Evolutionary conservation across 495 filamentous ascomycete genomes (phyloP), one percentile per base, ranked within the genome.

Genomic region (Aspergillus saccharolyticus): DNA sequence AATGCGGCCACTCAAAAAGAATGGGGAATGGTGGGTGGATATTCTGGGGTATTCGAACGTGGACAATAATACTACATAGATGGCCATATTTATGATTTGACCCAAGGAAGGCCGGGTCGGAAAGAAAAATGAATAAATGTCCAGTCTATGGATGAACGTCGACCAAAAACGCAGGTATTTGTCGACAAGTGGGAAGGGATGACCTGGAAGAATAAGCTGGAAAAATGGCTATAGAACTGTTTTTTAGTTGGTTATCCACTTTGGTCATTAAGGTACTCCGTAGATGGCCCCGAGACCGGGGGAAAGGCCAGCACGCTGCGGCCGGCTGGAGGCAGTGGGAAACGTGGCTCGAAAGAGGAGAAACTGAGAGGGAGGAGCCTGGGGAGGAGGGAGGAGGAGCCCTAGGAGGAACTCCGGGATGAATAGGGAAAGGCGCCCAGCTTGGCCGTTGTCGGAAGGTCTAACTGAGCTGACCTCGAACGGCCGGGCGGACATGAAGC

Each of bases 401-500:
- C 25, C 25, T 30, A 12, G 55, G 55, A 56, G 39, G 28, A 43
- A 44, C 54, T 56, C 53, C 44, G 46, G 57, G 44, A 44, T 52
- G 53, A 39, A 59, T 57, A 52, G 24, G 58, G 56, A 59, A 57
- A 59, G 46, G 58, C 57, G 55, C 50, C 43, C 43, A 61, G 59
- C 64, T 67, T 70, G 70, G 63, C 71, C 69, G 70, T 71, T 72
- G 69, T 72, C 71, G 71, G 71, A 65, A 68, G 48, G n/a, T 18
- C 20, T n/a, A n/a, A n/a, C n/a, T 50, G 28, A 44, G 44, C 50
- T 58, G 55, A 52, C 42, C 48, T 39, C 33, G 33, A 28, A 39
- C 33, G 52, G 53, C 54, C 55, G 55, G 51, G 59, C 59, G 55
- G 59, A 57, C 59, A 42, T 43, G 49, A 16, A 3, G 22, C 47